Base-by-base conservation (phyloP, 2,329 filamentous ascomycete genomes). In the Pochonia chlamydosporia region DNA sequence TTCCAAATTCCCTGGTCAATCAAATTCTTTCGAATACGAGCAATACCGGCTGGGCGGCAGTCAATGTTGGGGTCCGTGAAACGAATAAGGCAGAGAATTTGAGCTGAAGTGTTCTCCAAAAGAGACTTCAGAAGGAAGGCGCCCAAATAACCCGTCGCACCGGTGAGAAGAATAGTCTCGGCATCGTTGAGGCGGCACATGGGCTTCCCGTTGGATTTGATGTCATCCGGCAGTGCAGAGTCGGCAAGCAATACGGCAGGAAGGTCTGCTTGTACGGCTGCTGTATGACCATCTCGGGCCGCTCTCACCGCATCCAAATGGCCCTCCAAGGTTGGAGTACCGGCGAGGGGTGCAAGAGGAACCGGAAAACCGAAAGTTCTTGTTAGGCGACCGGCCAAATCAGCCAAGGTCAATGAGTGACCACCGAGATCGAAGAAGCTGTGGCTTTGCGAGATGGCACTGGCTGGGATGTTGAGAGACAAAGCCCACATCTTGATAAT, bases 361-460 rank as follows among this genome's bases (percentile, higher is more conserved):
- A 92, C 78, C 1, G 82, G 78, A 61, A 91, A 87, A 4, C 85
- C 86, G 57, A 89, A 89, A 0, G 76, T 76, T 49, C 79, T 79
- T 0, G 84, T 82, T 13, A 91, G 63, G 28, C 81, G 79, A 23
- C 81, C 82, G n/a, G 87, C 81, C 23, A 92, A 74, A 50, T 89
- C 84, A 0, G 87, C 87, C n/a, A 92, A 76, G 2, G 82, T 81
- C 45, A 92, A 68, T 0, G 86, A 90, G 63, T 92, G 87, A 0
- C 87, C 87, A 30, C 87, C 87, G 2, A 92, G 70, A 50, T 91
- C 87, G 60, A 91, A 92, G 65, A 92, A 92, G 62, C 83, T 85
- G 61, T 89, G 83, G 51, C 87, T 82, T 2, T 71, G 77, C 59
- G 84, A 85, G 21, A 91, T 78, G 18, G 77, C 72, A 35, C 67